These are phyloP conservation scores for Primulina tabacum DNA, from an alignment of 257 asterid species.

Conservation along the genomic window DNA sequence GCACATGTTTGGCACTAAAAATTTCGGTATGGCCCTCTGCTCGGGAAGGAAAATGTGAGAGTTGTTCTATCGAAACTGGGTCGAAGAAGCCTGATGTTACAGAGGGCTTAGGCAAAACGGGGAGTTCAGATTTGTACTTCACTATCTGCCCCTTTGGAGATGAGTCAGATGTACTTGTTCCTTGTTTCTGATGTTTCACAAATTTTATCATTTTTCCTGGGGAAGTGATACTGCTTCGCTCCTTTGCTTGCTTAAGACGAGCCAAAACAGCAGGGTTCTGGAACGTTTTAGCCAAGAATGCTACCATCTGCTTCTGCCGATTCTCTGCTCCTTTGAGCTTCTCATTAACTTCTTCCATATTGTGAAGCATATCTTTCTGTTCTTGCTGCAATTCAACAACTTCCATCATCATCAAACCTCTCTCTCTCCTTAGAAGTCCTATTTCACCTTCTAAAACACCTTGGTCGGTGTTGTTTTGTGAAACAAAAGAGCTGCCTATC, in stretches of 20 bases:
- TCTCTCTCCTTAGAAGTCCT: constrained; percentile 56
- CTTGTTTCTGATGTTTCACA: constrained; percentile 44
- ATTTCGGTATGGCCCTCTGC: constrained; percentile 27
- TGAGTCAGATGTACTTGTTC: constrained; percentile 25
- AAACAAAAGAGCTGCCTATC: constrained; percentile 45
- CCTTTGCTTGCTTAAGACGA: constrained; percentile 45
- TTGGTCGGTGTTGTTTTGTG: constrained; percentile 35
- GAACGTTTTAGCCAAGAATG: constrained; percentile 71
- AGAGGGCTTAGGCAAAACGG: constrained; percentile 19
- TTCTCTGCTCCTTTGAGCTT: constrained; percentile 70
- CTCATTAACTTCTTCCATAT: constrained; percentile 56
- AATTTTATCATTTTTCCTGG: constrained; percentile 52
- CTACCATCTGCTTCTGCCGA: constrained; percentile 80
- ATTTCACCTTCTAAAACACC: constrained; percentile 53
- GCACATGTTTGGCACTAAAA: constrained; percentile 25
- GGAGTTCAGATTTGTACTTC: constrained; percentile 28
- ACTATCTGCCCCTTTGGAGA: constrained; percentile 33
- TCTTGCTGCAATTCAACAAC: constrained; percentile 63
- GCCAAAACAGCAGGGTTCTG: constrained; percentile 50
- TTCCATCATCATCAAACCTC: constrained; percentile 64
- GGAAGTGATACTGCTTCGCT: constrained; percentile 37
- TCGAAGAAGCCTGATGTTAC: constrained; percentile 10
- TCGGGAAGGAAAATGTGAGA: constrained; percentile 26
- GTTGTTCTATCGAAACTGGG: constrained; percentile 30
- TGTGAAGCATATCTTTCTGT: constrained; percentile 59